Evolutionary conservation across 805 yeast genomes (phyloP).

Genomic region (Priceomyces carsonii): DNA sequence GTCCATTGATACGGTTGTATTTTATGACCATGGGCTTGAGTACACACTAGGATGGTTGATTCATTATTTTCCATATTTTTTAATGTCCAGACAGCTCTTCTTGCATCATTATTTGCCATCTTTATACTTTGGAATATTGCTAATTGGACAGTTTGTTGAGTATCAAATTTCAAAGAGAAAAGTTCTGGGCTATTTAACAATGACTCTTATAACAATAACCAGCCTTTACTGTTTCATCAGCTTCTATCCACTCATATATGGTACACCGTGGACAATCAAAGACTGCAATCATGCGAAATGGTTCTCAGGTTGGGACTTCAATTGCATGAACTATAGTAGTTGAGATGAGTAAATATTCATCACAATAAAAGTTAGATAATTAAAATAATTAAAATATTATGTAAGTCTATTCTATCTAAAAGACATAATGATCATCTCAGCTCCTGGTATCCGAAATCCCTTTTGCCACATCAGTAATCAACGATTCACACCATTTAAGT

Average conservation of each 20-base stretch:
- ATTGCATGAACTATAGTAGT: conserved; percentile 31
- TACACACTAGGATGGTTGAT: conserved; percentile 57
- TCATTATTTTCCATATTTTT: conserved; percentile 58
- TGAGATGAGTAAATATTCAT: conserved; percentile 1
- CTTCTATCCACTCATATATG: conserved; percentile 48
- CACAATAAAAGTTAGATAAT: not conserved
- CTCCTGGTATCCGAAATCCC: conserved; percentile 52
- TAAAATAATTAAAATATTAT: too few relatives aligned
- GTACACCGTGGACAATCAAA: conserved; percentile 44
- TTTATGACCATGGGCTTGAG: conserved; percentile 29
- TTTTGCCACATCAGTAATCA: conserved; percentile 60
- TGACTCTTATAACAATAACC: conserved; percentile 17
- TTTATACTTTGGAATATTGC: conserved; percentile 48
- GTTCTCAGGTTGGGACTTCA: conserved; percentile 44
- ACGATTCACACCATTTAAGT: conserved; percentile 58
- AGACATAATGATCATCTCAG: too few relatives aligned
- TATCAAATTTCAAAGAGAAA: conserved; percentile 30
- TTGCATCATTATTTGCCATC: conserved; percentile 52
- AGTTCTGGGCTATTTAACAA: conserved; percentile 23
- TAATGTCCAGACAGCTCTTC: conserved; percentile 38
- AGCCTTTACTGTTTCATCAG: conserved; percentile 24
- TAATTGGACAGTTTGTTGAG: conserved; percentile 47
- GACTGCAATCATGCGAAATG: conserved; percentile 38
- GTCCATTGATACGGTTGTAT: conserved; percentile 10
- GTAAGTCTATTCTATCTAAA: too few relatives aligned